These are phyloP conservation scores for Backusella mclennaniae DNA, from an alignment of 192 early-diverging fungal genomes.

Conservation along the genomic window DNA sequence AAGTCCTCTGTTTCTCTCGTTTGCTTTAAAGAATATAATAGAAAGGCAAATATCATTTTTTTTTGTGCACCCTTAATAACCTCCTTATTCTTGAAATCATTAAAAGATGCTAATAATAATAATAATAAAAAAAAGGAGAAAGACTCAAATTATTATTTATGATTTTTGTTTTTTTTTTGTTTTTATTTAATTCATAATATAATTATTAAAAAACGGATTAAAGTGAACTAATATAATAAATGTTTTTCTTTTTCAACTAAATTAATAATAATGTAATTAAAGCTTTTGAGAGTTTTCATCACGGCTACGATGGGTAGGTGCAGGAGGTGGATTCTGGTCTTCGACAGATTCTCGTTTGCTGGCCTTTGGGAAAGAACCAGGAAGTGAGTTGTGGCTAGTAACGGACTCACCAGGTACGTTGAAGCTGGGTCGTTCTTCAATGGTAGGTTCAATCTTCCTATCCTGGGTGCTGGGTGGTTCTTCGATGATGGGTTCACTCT, in stretches of 20 bases:
- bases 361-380: not conserved
- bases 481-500: not conserved
- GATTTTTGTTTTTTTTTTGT: not conserved
- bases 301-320: not conserved
- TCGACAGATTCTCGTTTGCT: not conserved
- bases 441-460: not conserved
- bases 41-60: not conserved
- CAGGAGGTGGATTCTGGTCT: not conserved
- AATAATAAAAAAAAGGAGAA: conserved; percentile 7
- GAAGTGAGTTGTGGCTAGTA: not conserved
- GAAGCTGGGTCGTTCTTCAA: not conserved
- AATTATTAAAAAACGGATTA: conserved; percentile 1
- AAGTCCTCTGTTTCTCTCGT: not conserved
- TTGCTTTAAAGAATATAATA: not conserved
- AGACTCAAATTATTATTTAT: not conserved
- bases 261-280: not conserved
- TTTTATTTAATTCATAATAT: not conserved
- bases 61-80: not conserved
- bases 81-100: not conserved
- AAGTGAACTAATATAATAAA: not conserved
- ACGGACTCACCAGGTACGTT: not conserved
- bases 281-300: not conserved
- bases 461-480: not conserved
- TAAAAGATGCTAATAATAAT: not conserved
- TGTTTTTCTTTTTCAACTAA: not conserved